A percentile compares a stretch with the other conserved stretches of the same genome.
Conservation (phyloP, 1,284 basidiomycete species). For the Ustilago trichophora region DNA sequence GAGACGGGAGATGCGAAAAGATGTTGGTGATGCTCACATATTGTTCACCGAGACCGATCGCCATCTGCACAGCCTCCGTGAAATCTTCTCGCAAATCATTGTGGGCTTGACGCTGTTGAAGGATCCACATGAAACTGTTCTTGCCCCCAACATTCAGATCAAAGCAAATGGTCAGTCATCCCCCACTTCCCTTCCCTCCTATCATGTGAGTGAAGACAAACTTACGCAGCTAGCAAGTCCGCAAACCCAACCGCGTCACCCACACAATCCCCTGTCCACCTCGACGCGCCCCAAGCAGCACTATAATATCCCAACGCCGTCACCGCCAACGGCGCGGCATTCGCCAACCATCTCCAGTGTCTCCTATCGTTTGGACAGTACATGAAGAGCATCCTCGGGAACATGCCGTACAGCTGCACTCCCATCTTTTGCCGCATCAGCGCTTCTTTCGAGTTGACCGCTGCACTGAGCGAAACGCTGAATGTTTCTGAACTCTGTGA, state of each 20-base stretch:
- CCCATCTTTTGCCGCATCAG: conserved; percentile 27
- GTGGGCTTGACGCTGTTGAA: conserved; percentile 2
- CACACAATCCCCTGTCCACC: conserved; percentile 29
- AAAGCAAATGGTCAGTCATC: too few relatives aligned
- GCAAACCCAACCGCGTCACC: conserved; percentile 19
- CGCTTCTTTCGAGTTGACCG: neutral
- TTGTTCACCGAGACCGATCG: conserved; percentile 17
- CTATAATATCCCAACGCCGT: conserved; percentile 15
- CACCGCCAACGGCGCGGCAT: conserved; percentile 12
- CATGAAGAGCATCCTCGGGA: conserved; percentile 21
- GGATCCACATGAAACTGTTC: conserved; percentile 23
- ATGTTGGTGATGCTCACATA: conserved; percentile 6
- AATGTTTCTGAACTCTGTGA: neutral
- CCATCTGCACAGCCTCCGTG: conserved; percentile 1
- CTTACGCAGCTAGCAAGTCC: conserved; percentile 30
- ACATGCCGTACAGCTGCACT: conserved; percentile 31
- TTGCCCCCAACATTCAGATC: neutral
- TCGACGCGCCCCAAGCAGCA: conserved; percentile 11
- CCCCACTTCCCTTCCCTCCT: too few relatives aligned
- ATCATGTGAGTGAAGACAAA: neutral
- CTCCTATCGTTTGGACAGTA: conserved; percentile 15
- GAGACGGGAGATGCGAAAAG: neutral
- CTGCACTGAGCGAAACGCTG: neutral
- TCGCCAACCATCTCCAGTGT: conserved; percentile 17
- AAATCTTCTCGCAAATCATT: neutral